Evolutionary conservation across 2,329 filamentous ascomycete genomes (phyloP), one percentile per base, ranked within the genome.

Genomic region (Clonostachys rosea): DNA sequence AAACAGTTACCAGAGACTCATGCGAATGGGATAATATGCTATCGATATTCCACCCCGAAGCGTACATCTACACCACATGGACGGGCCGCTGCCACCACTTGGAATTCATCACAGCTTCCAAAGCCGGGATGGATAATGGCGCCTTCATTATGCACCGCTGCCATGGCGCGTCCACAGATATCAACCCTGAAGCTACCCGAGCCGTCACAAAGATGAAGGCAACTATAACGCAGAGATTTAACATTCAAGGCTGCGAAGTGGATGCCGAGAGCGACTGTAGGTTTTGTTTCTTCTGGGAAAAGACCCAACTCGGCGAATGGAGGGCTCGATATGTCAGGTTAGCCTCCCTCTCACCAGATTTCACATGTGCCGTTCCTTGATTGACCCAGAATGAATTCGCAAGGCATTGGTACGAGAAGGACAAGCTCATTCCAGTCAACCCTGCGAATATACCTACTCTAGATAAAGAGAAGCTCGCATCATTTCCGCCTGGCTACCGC

Each of bases 1-100:
- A 20, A 20, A 20, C 20, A 20, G 5, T 20, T 6, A 16, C 37
- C 46, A 68, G 70, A 11, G 71, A 76, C 51, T 63, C 70, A 7
- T 75, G 72, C 50, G 74, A 78, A 57, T 78, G 73, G 74, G 68
- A 75, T 43, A 77, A 76, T 54, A 65, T 76, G 17, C 57, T 58
- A 13, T 75, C 72, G 4, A 75, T 77, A 42, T 77, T 77, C 56
- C 71, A 75, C 50, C 64, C 67, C 0, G 62, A 64, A 34, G 73
- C 74, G 3, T 64, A 68, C 51, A 68, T 76, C 35, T 76, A 75
- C 56, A 77, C 74, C 0, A 74, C 73, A 11, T 78, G 72, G 74
- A 70, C 72, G 0, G 73, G 73, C 4, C 63, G 67, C 7, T 68
- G 68, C 0, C 53, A 60, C 14, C 64, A 66, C 48, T 51, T 59